Evolutionary conservation across 1,284 basidiomycete species (phyloP).

Genomic region (Mycena citricolor): DNA sequence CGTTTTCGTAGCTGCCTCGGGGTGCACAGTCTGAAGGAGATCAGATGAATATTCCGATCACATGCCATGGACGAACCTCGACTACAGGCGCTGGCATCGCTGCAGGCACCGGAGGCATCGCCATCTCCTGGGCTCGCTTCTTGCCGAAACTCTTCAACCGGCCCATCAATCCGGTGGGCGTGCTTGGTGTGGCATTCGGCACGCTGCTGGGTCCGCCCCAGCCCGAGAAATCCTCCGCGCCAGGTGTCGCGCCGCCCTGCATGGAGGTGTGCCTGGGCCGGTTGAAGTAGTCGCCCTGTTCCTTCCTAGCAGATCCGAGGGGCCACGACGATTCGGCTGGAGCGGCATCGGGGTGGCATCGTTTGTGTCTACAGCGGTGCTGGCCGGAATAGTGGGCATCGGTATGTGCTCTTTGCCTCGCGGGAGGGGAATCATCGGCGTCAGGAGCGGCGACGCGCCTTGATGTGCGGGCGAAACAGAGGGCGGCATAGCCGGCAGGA

Average conservation of each 20-base stretch:
- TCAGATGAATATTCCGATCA: no score
- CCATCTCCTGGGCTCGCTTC: constrained; percentile 39
- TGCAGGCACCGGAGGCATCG: constrained; percentile 21
- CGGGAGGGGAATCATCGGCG: constrained; percentile 56
- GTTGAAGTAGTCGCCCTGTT: constrained; percentile 54
- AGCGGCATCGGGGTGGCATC: constrained; percentile 30
- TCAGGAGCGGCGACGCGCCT: constrained; percentile 52
- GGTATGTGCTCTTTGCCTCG: constrained; percentile 26
- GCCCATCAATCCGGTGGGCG: constrained; percentile 74
- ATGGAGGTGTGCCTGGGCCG: constrained; percentile 46
- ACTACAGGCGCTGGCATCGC: constrained; percentile 15
- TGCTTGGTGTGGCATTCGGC: constrained; percentile 47
- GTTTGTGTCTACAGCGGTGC: constrained; percentile 23
- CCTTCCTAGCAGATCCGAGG: constrained; percentile 8
- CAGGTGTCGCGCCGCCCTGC: constrained; percentile 32
- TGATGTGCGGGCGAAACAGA: constrained; percentile 38
- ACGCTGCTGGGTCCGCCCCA: constrained; percentile 46
- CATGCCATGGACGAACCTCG: constrained; percentile 8
- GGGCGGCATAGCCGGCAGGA: constrained; percentile 65
- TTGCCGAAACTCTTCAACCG: constrained; percentile 76
- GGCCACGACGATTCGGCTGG: constrained; percentile 9
- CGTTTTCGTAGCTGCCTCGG: constrained; percentile 38
- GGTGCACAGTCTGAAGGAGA: constrained; percentile 17
- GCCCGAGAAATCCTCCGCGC: constrained; percentile 50
- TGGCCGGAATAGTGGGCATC: constrained; percentile 36